Evolutionary conservation across 768 basidiomycete genomes (phyloP), one percentile per base, ranked within the genome.

Genomic region (Amanita subjunquillea): DNA sequence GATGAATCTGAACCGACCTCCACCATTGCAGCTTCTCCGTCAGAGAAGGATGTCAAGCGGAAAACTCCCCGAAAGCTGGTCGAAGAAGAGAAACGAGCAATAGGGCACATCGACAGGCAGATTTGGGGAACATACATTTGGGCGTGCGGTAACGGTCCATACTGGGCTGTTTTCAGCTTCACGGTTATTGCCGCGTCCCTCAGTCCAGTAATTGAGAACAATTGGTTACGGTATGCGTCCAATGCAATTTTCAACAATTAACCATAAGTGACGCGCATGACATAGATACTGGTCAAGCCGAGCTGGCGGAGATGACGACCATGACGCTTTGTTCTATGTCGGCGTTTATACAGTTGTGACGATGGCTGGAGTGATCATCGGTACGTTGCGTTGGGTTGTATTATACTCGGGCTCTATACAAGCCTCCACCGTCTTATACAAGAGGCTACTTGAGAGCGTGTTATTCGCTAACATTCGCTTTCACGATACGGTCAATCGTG

Each of bases 381-480:
- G 71, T 13, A 85, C 77, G 7, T 56, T 74, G 53, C 73, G 78
- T 36, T 83, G 73, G 69, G 76, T 79, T 46, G 69, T 87, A 3
- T 77, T 88, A 9, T 88, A 91, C 63, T 69, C 66, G 25, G 88
- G 87, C 6, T 81, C 83, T 15, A 81, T 91, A 53, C 76, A 77
- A 49, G 88, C 89, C 3, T 89, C 87, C 1, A 74, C 71, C 0
- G 76, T 83, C n/a, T 70, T 92, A 6, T 88, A 92, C 67, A 72
- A 86, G 61, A 68, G 71, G 30, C 71, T 91, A 39, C 70, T 91
- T 17, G 84, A 91, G 60, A 67, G 82, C 0, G 83, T 95, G 2
- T 70, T 96, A 1, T 93, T 93, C 60, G 89, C 92, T 6, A 80
- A 90, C 43, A 83, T 95, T 53, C 80, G 92, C 39, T 95, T 96